Percentiles rank a stretch among this genome's conserved stretches.
These are phyloP conservation scores for Cicer arietinum DNA, from an alignment of 306 rosid species.

Conservation along the genomic window DNA sequence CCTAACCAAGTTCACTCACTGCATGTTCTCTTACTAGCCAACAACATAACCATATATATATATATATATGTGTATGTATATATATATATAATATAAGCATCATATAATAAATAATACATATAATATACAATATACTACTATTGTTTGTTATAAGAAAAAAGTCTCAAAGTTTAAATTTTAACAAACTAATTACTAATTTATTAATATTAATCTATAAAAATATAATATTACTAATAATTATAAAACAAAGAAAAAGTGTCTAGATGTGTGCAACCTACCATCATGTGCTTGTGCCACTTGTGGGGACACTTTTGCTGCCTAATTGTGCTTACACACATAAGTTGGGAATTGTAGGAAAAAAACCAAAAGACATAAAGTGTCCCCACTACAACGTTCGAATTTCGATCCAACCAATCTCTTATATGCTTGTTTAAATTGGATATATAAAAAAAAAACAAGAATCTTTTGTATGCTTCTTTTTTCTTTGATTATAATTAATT, in stretches of 20 bases:
- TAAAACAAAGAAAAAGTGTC: neutral
- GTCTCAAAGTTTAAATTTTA: no score
- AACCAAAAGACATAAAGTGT: slow-evolving; percentile 41
- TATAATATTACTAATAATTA: no score
- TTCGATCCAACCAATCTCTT: slow-evolving; percentile 13
- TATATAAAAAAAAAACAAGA: neutral
- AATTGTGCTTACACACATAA: neutral
- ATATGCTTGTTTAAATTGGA: slow-evolving; percentile 13
- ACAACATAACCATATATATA: neutral
- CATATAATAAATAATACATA: no score
- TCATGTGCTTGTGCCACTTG: slow-evolving; percentile 46
- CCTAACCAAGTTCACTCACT: slow-evolving; percentile 17
- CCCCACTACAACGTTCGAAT: slow-evolving; percentile 59
- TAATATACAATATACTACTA: no score
- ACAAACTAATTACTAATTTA: no score
- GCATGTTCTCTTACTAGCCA: neutral
- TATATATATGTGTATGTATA: no score
- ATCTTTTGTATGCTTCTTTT: no score
- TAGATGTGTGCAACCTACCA: slow-evolving; percentile 46
- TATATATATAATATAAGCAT: neutral
- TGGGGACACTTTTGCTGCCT: slow-evolving; percentile 31
- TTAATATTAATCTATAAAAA: no score
- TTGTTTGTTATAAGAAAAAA: no score
- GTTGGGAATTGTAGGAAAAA: slow-evolving; percentile 8
- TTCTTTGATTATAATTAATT: neutral